phyloP scores from a whole-genome alignment of 305 asterid species.

The Caryopteris hybrid region DNA sequence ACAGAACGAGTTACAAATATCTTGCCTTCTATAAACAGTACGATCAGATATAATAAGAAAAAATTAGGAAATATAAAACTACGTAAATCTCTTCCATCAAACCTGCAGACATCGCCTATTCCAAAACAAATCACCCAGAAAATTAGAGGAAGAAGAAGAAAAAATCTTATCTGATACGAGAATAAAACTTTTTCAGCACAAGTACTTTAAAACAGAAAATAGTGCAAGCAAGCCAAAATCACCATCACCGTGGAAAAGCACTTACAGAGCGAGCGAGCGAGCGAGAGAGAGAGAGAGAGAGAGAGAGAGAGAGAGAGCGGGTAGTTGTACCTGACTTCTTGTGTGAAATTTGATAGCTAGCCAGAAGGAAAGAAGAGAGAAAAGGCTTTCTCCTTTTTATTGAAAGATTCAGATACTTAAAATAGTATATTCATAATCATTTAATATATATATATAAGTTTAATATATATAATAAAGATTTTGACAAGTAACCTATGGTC shows the following conservation, averaged over 20 bases:
- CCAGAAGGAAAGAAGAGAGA: background rate
- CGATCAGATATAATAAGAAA: no score
- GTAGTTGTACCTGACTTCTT: background rate
- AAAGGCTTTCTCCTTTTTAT: conserved; percentile 5
- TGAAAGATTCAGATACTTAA: no score
- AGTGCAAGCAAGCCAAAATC: background rate
- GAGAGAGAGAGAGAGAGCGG: background rate
- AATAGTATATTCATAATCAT: no score
- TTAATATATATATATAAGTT: no score
- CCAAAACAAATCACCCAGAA: background rate
- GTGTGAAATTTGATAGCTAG: background rate
- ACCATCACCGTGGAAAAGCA: background rate
- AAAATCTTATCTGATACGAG: background rate
- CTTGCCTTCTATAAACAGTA: no score
- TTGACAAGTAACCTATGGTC: no score
- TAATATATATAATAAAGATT: no score
- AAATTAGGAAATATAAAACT: no score
- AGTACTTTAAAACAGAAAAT: background rate
- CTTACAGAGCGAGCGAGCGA: no score
- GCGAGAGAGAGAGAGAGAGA: background rate
- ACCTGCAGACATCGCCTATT: no score
- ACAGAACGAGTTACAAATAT: no score
- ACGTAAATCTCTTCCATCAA: no score
- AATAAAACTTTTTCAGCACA: background rate
- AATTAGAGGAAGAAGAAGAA: background rate